Evolutionary conservation across 2,329 filamentous ascomycete genomes (phyloP), one percentile per base, ranked within the genome.

Genomic region (Blumeria graminis): DNA sequence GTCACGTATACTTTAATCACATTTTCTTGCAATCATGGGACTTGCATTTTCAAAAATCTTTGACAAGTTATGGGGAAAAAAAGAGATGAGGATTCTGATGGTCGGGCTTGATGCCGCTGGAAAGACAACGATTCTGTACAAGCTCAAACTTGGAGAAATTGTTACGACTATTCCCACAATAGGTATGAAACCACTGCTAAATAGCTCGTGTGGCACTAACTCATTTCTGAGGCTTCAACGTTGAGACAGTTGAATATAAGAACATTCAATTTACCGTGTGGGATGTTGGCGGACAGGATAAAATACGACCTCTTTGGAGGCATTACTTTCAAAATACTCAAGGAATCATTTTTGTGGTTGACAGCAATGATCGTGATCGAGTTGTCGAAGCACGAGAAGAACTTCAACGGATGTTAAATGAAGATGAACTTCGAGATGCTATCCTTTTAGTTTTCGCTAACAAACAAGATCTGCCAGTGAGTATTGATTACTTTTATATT

Each of bases 41-140:
- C 80, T 96, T 73, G 81, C 84, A 70, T 87, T 96, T 75, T 96
- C 89, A 68, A 94, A 92, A 80, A 72, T 96, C 70, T 92, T 96
- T 72, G 86, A 94, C 71, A 82, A 84, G 76, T 80, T 96, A 72
- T 94, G 87, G 84, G 88, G 90, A 69, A 94, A 94, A 84, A 96
- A 96, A 83, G 92, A 98, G 82, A 98, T 98, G 92, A 83, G 92
- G 78, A 95, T 98, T 76, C 74, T 98, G 74, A 98, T 98, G 92
- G 89, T 98, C 67, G 92, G 92, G 80, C 82, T 98, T 68, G 92
- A 98, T 73, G 92, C 92, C 68, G 92, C 92, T 72, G 92, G 92
- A 84, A 98, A 98, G 81, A 98, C 92, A 69, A 98, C 92, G 67
- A 98, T 98, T 70, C 82, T 98, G 66, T 98, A 98, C 78, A 98